These are phyloP conservation scores for Inga oerstediana DNA, from an alignment of 306 rosid genomes.

Conservation along the genomic window DNA sequence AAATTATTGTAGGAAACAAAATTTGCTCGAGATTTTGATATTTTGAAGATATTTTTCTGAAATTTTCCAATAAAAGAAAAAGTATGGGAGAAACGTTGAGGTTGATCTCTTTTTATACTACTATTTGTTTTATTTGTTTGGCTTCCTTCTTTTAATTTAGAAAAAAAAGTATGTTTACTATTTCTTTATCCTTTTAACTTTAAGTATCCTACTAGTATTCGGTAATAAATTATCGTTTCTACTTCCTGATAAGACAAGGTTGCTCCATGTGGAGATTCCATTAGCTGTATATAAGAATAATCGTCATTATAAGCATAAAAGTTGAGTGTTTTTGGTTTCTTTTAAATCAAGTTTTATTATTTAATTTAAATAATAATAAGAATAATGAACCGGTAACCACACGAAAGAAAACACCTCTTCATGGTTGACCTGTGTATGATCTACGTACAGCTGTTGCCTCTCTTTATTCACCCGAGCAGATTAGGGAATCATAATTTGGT, in stretches of 20 bases:
- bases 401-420: background rate
- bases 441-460: background rate
- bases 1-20: no score
- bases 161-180: no score
- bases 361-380: background rate
- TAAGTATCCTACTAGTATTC: background rate
- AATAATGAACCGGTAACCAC: background rate
- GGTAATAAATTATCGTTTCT: background rate
- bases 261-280: background rate
- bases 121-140: no score
- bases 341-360: no score
- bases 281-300: background rate
- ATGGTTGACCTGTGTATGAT: background rate
- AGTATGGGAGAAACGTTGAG: no score
- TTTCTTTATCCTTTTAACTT: background rate
- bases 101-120: no score
- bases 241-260: background rate
- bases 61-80: no score
- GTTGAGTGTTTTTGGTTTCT: no score
- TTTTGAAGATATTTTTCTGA: no score
- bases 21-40: no score
- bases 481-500: constrained; percentile 13
- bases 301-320: background rate
- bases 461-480: background rate
- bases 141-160: no score